Evolutionary conservation across 805 yeast genomes (phyloP).

Genomic region (Crinitomyces ghanaensis): DNA sequence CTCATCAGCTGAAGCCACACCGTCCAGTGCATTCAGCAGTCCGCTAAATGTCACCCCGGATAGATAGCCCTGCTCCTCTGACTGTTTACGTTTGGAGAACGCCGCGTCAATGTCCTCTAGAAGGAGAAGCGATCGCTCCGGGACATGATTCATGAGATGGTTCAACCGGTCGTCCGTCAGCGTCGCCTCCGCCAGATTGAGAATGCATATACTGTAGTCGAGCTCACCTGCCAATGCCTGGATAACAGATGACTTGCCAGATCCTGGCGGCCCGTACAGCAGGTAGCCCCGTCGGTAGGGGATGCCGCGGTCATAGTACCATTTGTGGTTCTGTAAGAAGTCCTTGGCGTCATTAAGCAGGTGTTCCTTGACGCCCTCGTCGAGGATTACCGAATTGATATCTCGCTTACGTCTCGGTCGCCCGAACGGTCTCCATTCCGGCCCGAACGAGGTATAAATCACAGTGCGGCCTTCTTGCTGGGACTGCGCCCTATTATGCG

Average conservation of each 20-base stretch:
- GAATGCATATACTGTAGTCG: constrained; percentile 88
- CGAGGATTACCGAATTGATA: constrained; percentile 77
- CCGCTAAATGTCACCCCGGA: constrained; percentile 96
- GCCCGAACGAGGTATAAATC: constrained; percentile 89
- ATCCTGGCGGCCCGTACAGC: constrained; percentile 94
- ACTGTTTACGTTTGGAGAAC: constrained; percentile 68
- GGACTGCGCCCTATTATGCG: constrained; percentile 69
- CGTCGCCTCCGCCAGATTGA: constrained; percentile 82
- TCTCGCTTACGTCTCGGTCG: constrained; percentile 82
- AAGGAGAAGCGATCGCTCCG: constrained; percentile 72
- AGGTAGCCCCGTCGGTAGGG: constrained; percentile 94
- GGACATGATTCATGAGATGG: constrained; percentile 92
- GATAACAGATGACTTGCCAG: constrained; percentile 91
- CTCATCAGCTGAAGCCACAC: constrained; percentile 96
- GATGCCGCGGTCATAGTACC: constrained; percentile 96
- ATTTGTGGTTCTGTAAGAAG: constrained; percentile 65
- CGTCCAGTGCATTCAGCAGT: constrained; percentile 84
- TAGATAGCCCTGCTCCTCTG: constrained; percentile 62
- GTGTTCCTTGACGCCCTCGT: constrained; percentile 54
- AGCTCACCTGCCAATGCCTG: constrained; percentile 95
- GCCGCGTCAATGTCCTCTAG: constrained; percentile 96
- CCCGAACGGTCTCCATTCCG: constrained; percentile 98
- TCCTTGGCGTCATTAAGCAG: constrained; percentile 67
- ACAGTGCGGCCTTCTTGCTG: constrained; percentile 90
- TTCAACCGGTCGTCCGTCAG: constrained; percentile 90